Conservation (phyloP, 805 yeast species). For the Kazachstania taianensis region DNA sequence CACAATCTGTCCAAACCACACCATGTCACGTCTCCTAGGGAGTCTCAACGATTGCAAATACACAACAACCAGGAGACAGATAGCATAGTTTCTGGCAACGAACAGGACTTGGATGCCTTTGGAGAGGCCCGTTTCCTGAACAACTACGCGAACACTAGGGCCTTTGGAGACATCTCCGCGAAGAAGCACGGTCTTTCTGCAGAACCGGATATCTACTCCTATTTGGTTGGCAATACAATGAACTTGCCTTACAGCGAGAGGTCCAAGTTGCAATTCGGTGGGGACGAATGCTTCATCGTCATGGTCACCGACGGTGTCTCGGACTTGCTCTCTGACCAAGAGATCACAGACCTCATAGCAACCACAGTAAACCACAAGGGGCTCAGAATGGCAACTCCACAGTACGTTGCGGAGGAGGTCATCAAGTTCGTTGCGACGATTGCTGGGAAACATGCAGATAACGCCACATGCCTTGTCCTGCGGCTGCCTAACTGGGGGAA, state of each 20-base stretch:
- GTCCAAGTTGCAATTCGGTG: slow-evolving; percentile 45
- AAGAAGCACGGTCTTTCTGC: slow-evolving; percentile 81
- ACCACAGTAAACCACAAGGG: slow-evolving; percentile 53
- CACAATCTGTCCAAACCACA: slow-evolving; percentile 71
- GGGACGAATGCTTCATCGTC: slow-evolving; percentile 79
- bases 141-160: slow-evolving; percentile 79
- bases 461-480: slow-evolving; percentile 84
- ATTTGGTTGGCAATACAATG: slow-evolving; percentile 51
- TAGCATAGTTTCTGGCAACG: slow-evolving; percentile 11
- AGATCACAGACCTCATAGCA: slow-evolving; percentile 76
- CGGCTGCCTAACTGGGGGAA: slow-evolving; percentile 86
- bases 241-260: slow-evolving; percentile 32
- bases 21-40: slow-evolving; percentile 78
- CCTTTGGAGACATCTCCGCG: slow-evolving; percentile 81
- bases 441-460: slow-evolving; percentile 72
- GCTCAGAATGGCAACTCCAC: slow-evolving; percentile 68
- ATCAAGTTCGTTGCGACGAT: slow-evolving; percentile 73
- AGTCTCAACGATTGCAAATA: slow-evolving; percentile 58
- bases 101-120: slow-evolving; percentile 65
- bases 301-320: slow-evolving; percentile 84
- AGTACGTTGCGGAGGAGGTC: slow-evolving; percentile 75
- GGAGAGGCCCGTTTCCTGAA: slow-evolving; percentile 79
- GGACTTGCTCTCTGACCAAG: slow-evolving; percentile 75
- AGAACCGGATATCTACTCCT: slow-evolving; percentile 79
- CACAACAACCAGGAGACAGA: too few species aligned